A percentile compares a stretch with the other conserved stretches of the same genome.
Conservation (phyloP, 805 yeast species). For the Saccharomyces kudriavzevii region DNA sequence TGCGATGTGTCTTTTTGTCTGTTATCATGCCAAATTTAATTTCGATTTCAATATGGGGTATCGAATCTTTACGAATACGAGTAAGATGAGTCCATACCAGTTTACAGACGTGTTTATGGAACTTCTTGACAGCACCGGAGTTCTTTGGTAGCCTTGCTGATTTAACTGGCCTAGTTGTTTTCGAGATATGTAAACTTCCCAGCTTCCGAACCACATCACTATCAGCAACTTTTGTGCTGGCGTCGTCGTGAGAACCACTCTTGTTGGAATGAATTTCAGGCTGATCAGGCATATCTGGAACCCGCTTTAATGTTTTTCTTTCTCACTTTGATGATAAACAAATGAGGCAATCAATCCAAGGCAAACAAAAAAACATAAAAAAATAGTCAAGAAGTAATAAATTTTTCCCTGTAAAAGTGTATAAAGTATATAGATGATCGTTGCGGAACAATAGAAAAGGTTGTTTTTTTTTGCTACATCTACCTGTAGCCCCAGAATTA, state of each 20-base stretch:
- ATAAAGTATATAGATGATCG: neutral
- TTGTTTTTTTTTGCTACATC: neutral
- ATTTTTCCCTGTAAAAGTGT: neutral
- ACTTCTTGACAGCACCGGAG: neutral
- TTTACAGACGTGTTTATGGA: neutral
- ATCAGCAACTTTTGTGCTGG: neutral
- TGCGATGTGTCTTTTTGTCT: conserved; percentile 52
- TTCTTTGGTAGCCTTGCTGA: neutral
- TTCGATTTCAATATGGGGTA: conserved; percentile 61
- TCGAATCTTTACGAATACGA: conserved; percentile 5
- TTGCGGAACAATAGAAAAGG: neutral
- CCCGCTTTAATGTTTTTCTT: neutral
- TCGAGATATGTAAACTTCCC: neutral
- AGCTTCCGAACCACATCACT: neutral
- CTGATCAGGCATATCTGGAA: neutral
- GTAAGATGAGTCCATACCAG: neutral
- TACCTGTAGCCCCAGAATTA: neutral
- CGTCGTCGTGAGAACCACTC: neutral
- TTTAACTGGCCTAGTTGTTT: neutral
- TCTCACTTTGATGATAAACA: neutral
- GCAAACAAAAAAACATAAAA: neutral
- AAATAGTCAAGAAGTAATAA: neutral
- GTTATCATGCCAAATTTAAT: conserved; percentile 65
- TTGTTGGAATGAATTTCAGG: neutral
- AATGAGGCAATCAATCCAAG: neutral